Evolutionary conservation across 352 stramenopile species (phyloP).

Genomic region (Discostella stelligera): DNA sequence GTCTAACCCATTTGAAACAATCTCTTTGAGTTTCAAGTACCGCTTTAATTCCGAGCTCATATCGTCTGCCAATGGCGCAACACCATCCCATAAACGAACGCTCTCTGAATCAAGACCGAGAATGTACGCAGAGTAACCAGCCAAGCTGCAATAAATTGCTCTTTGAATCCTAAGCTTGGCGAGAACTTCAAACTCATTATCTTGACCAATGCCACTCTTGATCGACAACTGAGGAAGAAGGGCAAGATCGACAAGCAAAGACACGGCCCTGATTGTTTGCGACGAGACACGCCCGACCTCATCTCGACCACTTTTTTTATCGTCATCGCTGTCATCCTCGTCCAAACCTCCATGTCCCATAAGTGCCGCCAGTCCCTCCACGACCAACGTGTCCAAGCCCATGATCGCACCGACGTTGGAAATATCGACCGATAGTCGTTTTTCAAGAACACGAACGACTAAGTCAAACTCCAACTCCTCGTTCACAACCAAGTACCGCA

Average conservation of each 20-base stretch:
- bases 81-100: conserved; percentile 37
- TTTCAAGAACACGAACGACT: conserved; percentile 71
- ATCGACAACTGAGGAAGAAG: conserved; percentile 21
- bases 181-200: not conserved
- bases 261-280: conserved; percentile 38
- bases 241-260: conserved; percentile 38
- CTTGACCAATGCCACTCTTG: conserved; percentile 7
- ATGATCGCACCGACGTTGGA: conserved; percentile 43
- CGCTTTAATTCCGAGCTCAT: conserved; percentile 12
- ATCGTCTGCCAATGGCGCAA: conserved; percentile 1
- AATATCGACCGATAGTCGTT: conserved; percentile 56
- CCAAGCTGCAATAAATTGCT: conserved; percentile 42
- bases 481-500: conserved; percentile 65
- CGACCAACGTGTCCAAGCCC: conserved; percentile 36
- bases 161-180: conserved; percentile 30
- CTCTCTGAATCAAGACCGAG: conserved; percentile 49
- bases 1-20: conserved; percentile 25
- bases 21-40: conserved; percentile 38
- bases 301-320: conserved; percentile 32
- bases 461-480: conserved; percentile 76
- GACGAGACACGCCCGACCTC: conserved; percentile 20
- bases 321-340: conserved; percentile 46
- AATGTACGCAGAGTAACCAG: conserved; percentile 30
- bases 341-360: conserved; percentile 65
- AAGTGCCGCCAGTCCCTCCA: conserved; percentile 66